A percentile compares a stretch with the other conserved stretches of the same genome.
Evolutionary conservation across 2,329 filamentous ascomycete species (phyloP).

Genomic region (Alternaria angustiovoidea): DNA sequence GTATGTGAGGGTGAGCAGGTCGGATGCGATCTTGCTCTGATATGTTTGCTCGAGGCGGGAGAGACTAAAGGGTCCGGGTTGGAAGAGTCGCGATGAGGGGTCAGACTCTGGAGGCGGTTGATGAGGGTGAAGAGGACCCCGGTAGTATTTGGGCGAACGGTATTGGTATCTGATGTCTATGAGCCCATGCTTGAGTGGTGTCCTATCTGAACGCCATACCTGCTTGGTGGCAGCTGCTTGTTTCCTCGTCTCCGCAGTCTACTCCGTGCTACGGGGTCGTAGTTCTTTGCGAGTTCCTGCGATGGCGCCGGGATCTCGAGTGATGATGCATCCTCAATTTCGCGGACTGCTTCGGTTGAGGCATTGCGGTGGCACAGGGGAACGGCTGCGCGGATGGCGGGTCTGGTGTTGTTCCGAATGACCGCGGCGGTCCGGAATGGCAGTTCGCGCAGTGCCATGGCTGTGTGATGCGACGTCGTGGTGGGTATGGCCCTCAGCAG

Average conservation of each 20-base stretch:
- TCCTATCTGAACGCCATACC: constrained; percentile 49
- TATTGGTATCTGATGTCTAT: constrained; percentile 79
- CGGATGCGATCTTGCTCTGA: constrained; percentile 82
- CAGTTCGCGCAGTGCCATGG: constrained; percentile 51
- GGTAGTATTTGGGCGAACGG: constrained; percentile 92
- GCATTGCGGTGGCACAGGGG: constrained; percentile 55
- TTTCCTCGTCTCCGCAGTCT: constrained; percentile 53
- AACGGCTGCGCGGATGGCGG: constrained; percentile 26
- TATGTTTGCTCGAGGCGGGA: constrained; percentile 91
- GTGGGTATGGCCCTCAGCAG: constrained; percentile 13
- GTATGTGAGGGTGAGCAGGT: constrained; percentile 90
- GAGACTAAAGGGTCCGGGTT: constrained; percentile 88
- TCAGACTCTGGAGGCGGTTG: constrained; percentile 88
- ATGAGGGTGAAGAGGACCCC: constrained; percentile 90
- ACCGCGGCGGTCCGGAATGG: constrained; percentile 39
- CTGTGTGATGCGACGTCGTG: constrained; percentile 21
- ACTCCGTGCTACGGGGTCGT: constrained; percentile 59
- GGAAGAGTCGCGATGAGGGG: constrained; percentile 84
- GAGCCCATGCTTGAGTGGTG: background rate
- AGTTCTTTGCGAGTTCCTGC: constrained; percentile 55
- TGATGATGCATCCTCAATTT: constrained; percentile 60
- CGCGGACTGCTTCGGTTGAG: constrained; percentile 54
- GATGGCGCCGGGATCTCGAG: constrained; percentile 51
- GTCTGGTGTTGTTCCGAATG: constrained; percentile 36
- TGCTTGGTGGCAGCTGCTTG: constrained; percentile 60